Percentiles rank a stretch among this genome's conserved stretches.
Conservation (phyloP, 2,329 filamentous ascomycete species). For the Thielaviopsis musarum region DNA sequence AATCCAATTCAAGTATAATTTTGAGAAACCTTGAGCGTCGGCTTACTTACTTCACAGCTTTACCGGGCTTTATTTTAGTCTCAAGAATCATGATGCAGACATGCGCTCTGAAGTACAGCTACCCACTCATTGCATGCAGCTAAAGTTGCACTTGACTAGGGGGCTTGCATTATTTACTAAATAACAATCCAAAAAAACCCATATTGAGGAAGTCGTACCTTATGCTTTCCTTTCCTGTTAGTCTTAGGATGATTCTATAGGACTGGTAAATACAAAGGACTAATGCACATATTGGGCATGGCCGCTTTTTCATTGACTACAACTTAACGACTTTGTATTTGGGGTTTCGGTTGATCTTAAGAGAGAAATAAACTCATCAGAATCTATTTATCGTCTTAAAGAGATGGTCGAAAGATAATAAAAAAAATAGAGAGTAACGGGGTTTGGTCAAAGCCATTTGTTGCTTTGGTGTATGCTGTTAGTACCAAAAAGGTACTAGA, state of each 20-base stretch:
- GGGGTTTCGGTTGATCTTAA: too few relatives aligned
- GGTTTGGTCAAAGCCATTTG: too few relatives aligned
- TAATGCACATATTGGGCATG: background rate
- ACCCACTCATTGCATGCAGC: background rate
- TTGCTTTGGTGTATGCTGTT: too few relatives aligned
- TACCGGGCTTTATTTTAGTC: too few relatives aligned
- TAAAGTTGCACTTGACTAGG: background rate
- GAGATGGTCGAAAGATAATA: too few relatives aligned
- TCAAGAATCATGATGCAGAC: background rate
- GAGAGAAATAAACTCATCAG: too few relatives aligned
- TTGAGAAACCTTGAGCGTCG: background rate
- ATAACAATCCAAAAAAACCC: background rate
- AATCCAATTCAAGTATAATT: background rate
- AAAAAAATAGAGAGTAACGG: too few relatives aligned
- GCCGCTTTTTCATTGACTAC: background rate
- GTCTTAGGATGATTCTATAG: background rate
- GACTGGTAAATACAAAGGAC: too few relatives aligned
- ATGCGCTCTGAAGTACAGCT: background rate
- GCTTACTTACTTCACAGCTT: background rate
- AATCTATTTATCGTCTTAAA: too few relatives aligned
- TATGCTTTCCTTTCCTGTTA: background rate
- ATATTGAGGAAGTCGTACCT: background rate
- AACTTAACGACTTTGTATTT: too few relatives aligned
- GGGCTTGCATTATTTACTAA: background rate
- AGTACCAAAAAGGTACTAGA: background rate